Evolutionary conservation across 768 basidiomycete genomes (phyloP), one percentile per base, ranked within the genome.

Genomic region (Leccinum subgranulosum): DNA sequence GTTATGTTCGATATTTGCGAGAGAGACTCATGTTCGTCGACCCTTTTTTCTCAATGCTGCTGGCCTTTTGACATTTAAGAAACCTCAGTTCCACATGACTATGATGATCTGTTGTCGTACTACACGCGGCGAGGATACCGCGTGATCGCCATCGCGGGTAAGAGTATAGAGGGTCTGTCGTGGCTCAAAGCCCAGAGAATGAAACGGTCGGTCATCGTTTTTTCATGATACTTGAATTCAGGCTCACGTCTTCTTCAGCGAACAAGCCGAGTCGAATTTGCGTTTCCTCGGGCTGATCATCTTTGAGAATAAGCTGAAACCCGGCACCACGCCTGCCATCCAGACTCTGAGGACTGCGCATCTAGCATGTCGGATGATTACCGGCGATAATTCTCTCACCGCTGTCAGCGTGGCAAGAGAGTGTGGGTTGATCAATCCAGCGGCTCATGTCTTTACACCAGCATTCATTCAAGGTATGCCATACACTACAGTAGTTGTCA

Each of bases 141-240:
- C 57, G 97, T 99, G 17, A 99, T 99, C 59, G 97, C 95, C 12
- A 90, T 98, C 62, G 97, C 96, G 17, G 97, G 97, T 14, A 98
- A 97, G 79, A 94, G 85, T 61, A 83, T 98, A 54, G 92, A 96
- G 34, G 87, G 91, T 14, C 74, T 99, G 55, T 91, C 96, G 0
- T 99, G 97, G 97, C 80, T 98, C 56, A 98, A 89, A 68, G 97
- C 97, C 1, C 97, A 99, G 71, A 85, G 91, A 49, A 88, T 99
- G 86, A 95, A 93, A 74, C 81, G 97, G 94, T 90, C 28, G 52
- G 81, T 70, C 54, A 41, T 46, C 52, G 8, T 14, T 41, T 14
- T 28, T 28, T 41, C 47, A 47, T 52, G 19, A 34, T 36, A 39
- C 14, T 58, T 53, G 29, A 49, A 34, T 51, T 43, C 43, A 29